Conservation (phyloP, 805 yeast species). For the Blastobotrys mokoenaii region DNA sequence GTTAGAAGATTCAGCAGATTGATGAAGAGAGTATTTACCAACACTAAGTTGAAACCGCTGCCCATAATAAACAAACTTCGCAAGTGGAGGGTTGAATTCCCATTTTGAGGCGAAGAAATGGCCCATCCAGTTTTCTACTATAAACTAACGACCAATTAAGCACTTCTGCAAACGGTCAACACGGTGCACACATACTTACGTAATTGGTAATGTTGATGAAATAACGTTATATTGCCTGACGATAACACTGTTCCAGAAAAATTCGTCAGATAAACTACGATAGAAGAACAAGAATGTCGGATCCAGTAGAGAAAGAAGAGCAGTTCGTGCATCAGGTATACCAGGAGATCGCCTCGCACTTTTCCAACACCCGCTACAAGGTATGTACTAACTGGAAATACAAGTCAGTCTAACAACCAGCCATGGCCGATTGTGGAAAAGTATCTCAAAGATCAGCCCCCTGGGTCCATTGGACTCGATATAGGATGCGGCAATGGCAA, state of each 20-base stretch:
- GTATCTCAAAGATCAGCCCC: conserved; percentile 43
- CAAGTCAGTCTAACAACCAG: conserved; percentile 6
- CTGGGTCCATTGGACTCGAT: conserved; percentile 72
- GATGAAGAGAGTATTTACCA: too few relatives aligned
- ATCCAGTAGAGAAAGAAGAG: conserved; percentile 48
- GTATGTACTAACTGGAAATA: conserved; percentile 14
- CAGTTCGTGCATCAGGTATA: conserved; percentile 85
- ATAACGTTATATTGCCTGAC: too few relatives aligned
- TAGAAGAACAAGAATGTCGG: conserved; percentile 26
- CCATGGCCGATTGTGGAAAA: conserved; percentile 95
- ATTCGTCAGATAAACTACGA: not conserved
- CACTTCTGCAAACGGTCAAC: too few relatives aligned
- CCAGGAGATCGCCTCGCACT: conserved; percentile 86
- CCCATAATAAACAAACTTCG: too few relatives aligned
- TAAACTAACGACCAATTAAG: too few relatives aligned
- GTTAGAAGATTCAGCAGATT: too few relatives aligned
- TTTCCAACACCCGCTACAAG: conserved; percentile 86
- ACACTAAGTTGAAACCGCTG: too few relatives aligned
- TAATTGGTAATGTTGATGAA: too few relatives aligned
- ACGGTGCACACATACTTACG: too few relatives aligned
- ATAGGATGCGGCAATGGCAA: conserved; percentile 98
- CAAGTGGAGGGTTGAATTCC: too few relatives aligned
- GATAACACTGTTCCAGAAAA: not conserved
- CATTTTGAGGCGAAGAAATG: too few relatives aligned
- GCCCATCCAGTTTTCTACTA: too few relatives aligned